Evolutionary conservation across 2,329 filamentous ascomycete species (phyloP).

Genomic region (Truncatella angustata): DNA sequence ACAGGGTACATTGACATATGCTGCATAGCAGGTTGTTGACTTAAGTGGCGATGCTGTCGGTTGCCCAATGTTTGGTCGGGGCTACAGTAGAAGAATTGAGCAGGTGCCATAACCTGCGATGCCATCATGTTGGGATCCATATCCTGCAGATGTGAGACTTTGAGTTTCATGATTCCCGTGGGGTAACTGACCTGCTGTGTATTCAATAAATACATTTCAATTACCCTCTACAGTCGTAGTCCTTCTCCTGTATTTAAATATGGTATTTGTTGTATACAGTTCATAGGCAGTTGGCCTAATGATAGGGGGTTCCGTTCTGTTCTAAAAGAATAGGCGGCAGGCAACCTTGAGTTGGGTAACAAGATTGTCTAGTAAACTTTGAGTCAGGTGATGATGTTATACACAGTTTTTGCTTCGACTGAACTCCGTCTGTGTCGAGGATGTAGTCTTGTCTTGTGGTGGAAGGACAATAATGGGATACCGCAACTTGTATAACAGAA

Average conservation of each 20-base stretch:
- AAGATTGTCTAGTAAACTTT: conserved; percentile 25
- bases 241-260: conserved; percentile 25
- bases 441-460: not conserved
- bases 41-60: conserved; percentile 74
- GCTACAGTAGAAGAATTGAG: conserved; percentile 84
- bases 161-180: too few relatives aligned
- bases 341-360: conserved; percentile 21
- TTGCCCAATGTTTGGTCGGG: conserved; percentile 71
- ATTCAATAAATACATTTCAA: too few relatives aligned
- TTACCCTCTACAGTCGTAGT: conserved; percentile 11
- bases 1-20: conserved; percentile 53
- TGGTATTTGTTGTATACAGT: conserved; percentile 27
- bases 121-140: conserved; percentile 65
- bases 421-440: conserved; percentile 11
- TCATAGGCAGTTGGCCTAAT: conserved; percentile 30
- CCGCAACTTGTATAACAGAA: conserved; percentile 25
- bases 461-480: conserved; percentile 14
- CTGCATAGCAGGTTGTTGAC: conserved; percentile 56
- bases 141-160: conserved; percentile 25
- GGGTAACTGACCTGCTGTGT: too few relatives aligned
- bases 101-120: conserved; percentile 63
- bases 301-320: conserved; percentile 32
- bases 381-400: conserved; percentile 28
- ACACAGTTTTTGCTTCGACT: conserved; percentile 21
- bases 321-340: conserved; percentile 32